A percentile compares a stretch with the other conserved stretches of the same genome.
These are phyloP conservation scores for Trichoderma sp. DNA, from an alignment of 2,329 filamentous ascomycete species.

Conservation along the genomic window DNA sequence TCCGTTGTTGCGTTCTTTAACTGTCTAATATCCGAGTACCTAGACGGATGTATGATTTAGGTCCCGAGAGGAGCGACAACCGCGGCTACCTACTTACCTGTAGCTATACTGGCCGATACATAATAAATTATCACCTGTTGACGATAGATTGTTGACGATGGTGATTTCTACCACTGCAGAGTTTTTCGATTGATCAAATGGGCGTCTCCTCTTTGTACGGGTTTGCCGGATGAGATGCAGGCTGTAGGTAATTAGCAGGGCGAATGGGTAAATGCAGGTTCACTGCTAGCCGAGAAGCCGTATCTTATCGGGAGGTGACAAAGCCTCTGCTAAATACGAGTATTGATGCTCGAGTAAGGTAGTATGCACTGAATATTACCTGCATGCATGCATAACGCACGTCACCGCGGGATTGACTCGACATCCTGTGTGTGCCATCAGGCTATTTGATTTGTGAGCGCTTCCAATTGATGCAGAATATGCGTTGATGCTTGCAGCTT, in stretches of 20 bases:
- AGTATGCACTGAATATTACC: background rate
- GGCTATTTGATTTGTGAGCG: background rate
- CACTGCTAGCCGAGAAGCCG: background rate
- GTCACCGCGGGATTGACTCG: background rate
- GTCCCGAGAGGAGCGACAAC: background rate
- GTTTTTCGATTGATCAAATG: background rate
- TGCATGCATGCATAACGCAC: background rate
- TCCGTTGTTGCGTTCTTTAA: background rate
- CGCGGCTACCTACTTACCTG: background rate
- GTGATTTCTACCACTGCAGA: background rate
- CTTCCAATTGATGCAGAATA: background rate
- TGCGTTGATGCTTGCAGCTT: background rate
- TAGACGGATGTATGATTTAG: background rate
- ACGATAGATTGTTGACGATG: background rate
- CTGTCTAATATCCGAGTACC: background rate
- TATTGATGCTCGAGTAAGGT: no score
- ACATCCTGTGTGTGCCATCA: background rate
- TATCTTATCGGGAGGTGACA: background rate
- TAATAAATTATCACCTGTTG: background rate
- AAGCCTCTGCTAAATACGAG: background rate
- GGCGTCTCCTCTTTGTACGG: background rate
- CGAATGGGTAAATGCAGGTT: background rate
- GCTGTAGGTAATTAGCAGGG: background rate
- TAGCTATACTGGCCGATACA: background rate
- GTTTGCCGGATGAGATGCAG: background rate